These are phyloP conservation scores for Chlamydomonas asymmetrica DNA, from an alignment of 139 green algal species.

Conservation along the genomic window DNA sequence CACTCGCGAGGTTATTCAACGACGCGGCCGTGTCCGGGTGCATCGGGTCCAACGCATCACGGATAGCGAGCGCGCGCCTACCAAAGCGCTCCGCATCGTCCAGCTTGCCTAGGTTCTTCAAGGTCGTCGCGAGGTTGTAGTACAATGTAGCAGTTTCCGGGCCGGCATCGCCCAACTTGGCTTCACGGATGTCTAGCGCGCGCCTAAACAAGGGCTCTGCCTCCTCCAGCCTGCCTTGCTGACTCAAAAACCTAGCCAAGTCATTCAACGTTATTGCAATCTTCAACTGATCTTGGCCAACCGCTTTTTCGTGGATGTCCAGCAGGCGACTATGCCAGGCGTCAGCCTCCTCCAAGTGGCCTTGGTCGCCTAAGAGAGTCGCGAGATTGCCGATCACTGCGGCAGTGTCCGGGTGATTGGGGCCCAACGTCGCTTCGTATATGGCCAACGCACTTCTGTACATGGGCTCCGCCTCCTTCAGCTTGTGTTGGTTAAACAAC, in stretches of 20 bases:
- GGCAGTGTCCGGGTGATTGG: background rate
- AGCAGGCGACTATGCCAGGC: background rate
- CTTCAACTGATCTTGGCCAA: background rate
- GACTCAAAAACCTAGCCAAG: too few species aligned
- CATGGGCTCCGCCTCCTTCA: too few species aligned
- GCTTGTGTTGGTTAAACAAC: too few species aligned
- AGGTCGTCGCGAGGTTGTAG: background rate
- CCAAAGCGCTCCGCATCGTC: background rate
- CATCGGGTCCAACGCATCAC: background rate
- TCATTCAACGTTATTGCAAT: too few species aligned
- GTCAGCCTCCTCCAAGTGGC: background rate
- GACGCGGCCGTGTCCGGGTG: too few species aligned
- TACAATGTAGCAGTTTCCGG: background rate
- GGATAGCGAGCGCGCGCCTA: background rate
- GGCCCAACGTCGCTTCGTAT: background rate
- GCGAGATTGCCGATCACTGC: background rate
- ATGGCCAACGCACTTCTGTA: too few species aligned
- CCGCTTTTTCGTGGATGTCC: background rate
- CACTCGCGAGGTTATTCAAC: too few species aligned
- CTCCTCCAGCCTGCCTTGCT: background rate
- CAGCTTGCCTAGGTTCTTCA: background rate
- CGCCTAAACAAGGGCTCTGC: constrained; percentile 6
- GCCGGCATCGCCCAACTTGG: too few species aligned
- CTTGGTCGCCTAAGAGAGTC: background rate
- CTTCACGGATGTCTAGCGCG: background rate